Evolutionary conservation across 2,329 filamentous ascomycete species (phyloP), one percentile per base, ranked within the genome.

Genomic region (Ophiosphaerella herpotricha): DNA sequence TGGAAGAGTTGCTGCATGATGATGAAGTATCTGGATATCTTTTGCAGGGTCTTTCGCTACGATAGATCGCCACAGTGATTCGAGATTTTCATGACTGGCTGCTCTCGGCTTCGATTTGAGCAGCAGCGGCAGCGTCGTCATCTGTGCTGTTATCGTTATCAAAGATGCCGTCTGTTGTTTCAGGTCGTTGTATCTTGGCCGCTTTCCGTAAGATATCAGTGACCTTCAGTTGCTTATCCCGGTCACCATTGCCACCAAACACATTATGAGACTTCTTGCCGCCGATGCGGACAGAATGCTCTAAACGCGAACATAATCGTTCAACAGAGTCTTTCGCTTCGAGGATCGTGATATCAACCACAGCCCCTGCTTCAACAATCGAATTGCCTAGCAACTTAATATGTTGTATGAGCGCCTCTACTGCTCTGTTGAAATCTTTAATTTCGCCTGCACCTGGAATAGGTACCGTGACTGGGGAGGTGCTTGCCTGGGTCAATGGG

Each of bases 301-400:
- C 75, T 12, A 97, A 77, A 47, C 92, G 84, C 63, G 89, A 85
- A 50, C 86, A 82, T n/a, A 96, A 75, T 49, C 85, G 81, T 62
- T 95, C 88, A 34, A 96, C 78, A 9, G 82, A 80, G 46, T 85
- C 85, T 73, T 96, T 96, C 11, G 89, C 85, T 64, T 95, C 85
- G 50, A 94, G 78, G 61, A 88, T 85, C 18, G 85, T 85, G 38
- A 71, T 48, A 47, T 72, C 69, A 4, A 60, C 58, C 2, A 64
- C 56, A 6, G 90, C 87, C 35, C 89, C 90, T 1, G 86, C 82
- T 63, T 91, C 89, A 50, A 86, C 82, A 63, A 96, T 95, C 34
- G 80, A 81, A 14, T 77, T 77, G 46, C 79, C 79, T 11, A 84
- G 75, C 6, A 70, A 59, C 43, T 86, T 68, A 43, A 73, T 54